Percentiles rank a stretch among this genome's conserved stretches.
These are phyloP conservation scores for Coprinellus micaceus DNA, from an alignment of 768 basidiomycete species.

Conservation along the genomic window DNA sequence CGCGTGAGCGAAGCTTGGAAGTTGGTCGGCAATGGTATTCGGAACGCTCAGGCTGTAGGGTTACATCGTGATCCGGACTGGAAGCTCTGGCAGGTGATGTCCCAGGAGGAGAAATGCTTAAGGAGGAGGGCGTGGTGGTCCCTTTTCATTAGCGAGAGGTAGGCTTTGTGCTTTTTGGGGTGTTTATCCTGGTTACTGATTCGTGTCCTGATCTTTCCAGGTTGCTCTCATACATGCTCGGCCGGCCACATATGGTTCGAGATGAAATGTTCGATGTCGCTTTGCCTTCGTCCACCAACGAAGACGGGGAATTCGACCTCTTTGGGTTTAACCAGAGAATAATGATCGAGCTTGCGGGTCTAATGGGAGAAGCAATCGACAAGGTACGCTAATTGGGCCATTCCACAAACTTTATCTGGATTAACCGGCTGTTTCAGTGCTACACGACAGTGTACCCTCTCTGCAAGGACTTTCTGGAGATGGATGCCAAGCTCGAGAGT, in stretches of 20 bases:
- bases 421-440: conserved; percentile 25
- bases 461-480: conserved; percentile 33
- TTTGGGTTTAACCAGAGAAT: conserved; percentile 34
- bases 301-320: conserved; percentile 30
- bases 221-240: conserved; percentile 41
- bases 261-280: conserved; percentile 35
- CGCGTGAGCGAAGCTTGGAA: conserved; percentile 50
- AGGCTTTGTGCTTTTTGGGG: conserved; percentile 13
- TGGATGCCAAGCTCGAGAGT: conserved; percentile 40
- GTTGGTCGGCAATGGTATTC: conserved; percentile 37
- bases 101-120: conserved; percentile 38
- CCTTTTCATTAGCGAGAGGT: conserved; percentile 42
- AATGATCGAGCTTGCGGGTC: conserved; percentile 34
- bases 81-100: conserved; percentile 40
- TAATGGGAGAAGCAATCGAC: conserved; percentile 40
- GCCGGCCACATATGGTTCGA: conserved; percentile 42
- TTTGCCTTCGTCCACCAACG: conserved; percentile 25
- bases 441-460: conserved; percentile 32
- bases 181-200: conserved; percentile 9
- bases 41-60: conserved; percentile 38
- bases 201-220: conserved; percentile 19
- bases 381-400: conserved; percentile 27
- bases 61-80: conserved; percentile 44
- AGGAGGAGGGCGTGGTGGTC: conserved; percentile 44
- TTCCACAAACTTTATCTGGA: neutral